Conservation (phyloP, 2,329 filamentous ascomycete genomes). For the Pleochaeta shiraiana region DNA sequence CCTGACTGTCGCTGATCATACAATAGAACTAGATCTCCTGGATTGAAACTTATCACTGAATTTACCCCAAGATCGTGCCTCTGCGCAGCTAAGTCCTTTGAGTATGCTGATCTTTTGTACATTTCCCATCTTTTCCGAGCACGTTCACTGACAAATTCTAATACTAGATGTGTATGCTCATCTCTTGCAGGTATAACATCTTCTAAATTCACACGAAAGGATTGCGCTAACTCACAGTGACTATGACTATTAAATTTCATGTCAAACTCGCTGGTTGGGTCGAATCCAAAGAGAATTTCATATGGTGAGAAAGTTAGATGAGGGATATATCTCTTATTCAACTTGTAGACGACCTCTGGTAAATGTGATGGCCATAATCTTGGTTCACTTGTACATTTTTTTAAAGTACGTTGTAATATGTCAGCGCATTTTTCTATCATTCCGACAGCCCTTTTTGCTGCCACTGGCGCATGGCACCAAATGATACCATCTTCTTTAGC, state of each 20-base stretch:
- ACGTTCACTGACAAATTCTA: not conserved
- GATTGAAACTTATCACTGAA: not conserved
- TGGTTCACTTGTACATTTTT: not conserved
- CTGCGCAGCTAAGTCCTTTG: not conserved
- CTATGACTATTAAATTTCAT: not conserved
- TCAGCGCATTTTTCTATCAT: slow-evolving; percentile 4
- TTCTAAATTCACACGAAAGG: not conserved
- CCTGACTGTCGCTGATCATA: not conserved
- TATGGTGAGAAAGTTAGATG: not conserved
- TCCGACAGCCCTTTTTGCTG: not conserved
- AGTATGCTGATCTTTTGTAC: not conserved
- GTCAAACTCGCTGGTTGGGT: not conserved
- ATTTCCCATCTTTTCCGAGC: not conserved
- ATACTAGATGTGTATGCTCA: not conserved
- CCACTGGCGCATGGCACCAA: not conserved
- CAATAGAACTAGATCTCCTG: not conserved
- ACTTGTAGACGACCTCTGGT: not conserved
- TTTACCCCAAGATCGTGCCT: not conserved
- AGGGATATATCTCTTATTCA: not conserved
- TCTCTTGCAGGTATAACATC: not conserved
- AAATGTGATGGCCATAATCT: not conserved
- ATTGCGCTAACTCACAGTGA: not conserved
- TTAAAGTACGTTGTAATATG: not conserved
- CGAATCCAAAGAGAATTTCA: not conserved
- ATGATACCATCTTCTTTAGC: not conserved